Evolutionary conservation across 305 asterid species (phyloP).

Genomic region (Fraxinus velutina): DNA sequence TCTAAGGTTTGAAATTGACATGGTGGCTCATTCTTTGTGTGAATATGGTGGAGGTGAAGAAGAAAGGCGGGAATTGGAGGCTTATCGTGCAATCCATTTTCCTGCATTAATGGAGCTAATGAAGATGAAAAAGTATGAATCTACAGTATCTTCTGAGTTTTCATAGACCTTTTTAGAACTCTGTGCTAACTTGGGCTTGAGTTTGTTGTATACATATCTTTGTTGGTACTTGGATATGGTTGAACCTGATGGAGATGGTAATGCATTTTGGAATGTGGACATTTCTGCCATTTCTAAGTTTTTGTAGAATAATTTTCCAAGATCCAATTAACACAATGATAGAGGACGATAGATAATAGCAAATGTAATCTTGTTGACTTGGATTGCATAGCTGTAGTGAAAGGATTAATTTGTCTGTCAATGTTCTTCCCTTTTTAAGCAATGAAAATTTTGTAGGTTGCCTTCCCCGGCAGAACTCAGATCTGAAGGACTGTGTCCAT

Average conservation of each 20-base stretch:
- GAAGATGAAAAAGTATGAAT: conserved; percentile 55
- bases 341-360: not conserved
- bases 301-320: not conserved
- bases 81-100: conserved; percentile 73
- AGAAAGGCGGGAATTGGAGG: conserved; percentile 68
- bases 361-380: not conserved
- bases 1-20: conserved; percentile 94
- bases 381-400: not conserved
- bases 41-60: conserved; percentile 90
- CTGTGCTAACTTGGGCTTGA: conserved; percentile 10
- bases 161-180: conserved; percentile 2
- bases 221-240: not conserved
- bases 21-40: conserved; percentile 97
- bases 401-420: not conserved
- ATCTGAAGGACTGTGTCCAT: conserved; percentile 89
- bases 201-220: not conserved
- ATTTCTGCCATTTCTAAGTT: conserved; percentile 4
- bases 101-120: conserved; percentile 71
- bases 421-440: conserved; percentile 10
- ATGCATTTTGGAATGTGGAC: not conserved
- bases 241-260: not conserved
- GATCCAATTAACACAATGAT: not conserved
- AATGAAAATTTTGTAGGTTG: conserved; percentile 47
- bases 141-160: not conserved
- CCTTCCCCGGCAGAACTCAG: conserved; percentile 62